phyloP scores from a whole-genome alignment of 495 filamentous ascomycete genomes.

The Penicillium verhagenii region DNA sequence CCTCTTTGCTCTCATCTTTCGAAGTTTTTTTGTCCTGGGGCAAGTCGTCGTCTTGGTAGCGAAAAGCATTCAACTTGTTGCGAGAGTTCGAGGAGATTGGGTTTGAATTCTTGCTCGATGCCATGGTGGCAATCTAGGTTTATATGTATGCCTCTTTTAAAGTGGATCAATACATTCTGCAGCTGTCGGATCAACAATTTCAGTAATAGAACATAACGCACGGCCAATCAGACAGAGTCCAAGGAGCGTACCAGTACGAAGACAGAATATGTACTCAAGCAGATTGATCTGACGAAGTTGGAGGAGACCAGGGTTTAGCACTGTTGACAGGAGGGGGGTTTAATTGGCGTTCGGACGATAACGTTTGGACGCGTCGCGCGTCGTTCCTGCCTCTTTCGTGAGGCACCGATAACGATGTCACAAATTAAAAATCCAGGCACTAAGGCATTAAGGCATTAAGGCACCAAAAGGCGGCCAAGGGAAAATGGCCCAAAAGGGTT shows the following conservation, averaged over 20 bases:
- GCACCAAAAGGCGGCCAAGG: slow-evolving; percentile 30
- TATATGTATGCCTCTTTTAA: slow-evolving; percentile 15
- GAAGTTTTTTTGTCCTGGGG: slow-evolving; percentile 32
- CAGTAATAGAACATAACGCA: slow-evolving; percentile 11
- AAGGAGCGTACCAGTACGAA: background rate
- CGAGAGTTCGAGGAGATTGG: slow-evolving; percentile 54
- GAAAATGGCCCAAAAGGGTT: slow-evolving; percentile 32
- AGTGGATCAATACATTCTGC: slow-evolving; percentile 26
- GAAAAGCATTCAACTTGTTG: slow-evolving; percentile 59
- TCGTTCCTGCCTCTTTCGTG: slow-evolving; percentile 26
- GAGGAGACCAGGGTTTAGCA: background rate
- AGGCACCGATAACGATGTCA: background rate
- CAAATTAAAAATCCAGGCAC: too few species aligned
- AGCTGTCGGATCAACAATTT: slow-evolving; percentile 18
- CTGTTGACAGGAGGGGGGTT: slow-evolving; percentile 11
- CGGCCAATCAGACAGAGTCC: background rate
- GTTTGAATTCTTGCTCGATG: slow-evolving; percentile 24
- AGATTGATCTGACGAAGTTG: background rate
- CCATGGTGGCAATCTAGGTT: slow-evolving; percentile 21
- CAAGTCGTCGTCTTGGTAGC: slow-evolving; percentile 37
- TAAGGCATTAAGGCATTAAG: slow-evolving; percentile 5
- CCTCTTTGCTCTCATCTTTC: slow-evolving; percentile 23
- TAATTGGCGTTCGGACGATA: slow-evolving; percentile 20
- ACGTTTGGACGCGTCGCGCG: slow-evolving; percentile 40
- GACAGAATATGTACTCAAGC: slow-evolving; percentile 3